phyloP scores from a whole-genome alignment of 345 rosid genomes.

The Aurinia saxatilis region DNA sequence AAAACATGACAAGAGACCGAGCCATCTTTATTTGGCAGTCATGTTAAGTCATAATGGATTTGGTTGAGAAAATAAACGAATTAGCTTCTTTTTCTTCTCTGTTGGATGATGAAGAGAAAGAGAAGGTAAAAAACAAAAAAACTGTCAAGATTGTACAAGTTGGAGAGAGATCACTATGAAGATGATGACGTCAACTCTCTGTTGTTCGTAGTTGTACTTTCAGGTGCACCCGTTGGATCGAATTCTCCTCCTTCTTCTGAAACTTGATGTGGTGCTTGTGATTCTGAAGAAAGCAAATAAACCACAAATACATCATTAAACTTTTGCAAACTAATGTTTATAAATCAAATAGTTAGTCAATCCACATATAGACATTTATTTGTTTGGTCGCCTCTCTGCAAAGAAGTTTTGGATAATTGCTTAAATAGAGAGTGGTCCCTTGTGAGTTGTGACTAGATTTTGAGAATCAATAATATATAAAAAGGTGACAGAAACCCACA shows the following conservation, averaged over 20 bases:
- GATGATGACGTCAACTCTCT: conserved; percentile 17
- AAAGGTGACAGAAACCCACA: conserved; percentile 29
- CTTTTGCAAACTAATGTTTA: neutral
- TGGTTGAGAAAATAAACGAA: conserved; percentile 25
- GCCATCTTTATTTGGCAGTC: conserved; percentile 27
- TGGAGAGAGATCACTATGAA: conserved; percentile 14
- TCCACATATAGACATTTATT: conserved; percentile 7
- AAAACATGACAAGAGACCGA: conserved; percentile 10
- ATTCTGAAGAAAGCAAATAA: conserved; percentile 13
- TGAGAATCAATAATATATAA: conserved; percentile 15
- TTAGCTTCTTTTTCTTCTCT: conserved; percentile 11
- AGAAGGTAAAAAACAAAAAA: conserved; percentile 6
- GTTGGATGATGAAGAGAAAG: conserved; percentile 15
- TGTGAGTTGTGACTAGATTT: conserved; percentile 26
- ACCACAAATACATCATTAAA: neutral
- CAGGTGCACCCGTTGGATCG: conserved; percentile 22
- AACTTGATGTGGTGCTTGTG: conserved; percentile 20
- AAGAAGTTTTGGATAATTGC: conserved; percentile 15
- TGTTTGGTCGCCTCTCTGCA: conserved; percentile 12
- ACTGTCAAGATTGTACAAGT: conserved; percentile 26
- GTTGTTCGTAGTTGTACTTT: conserved; percentile 14
- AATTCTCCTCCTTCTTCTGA: conserved; percentile 13
- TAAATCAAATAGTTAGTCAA: neutral
- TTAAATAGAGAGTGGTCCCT: conserved; percentile 26
- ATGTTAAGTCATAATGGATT: conserved; percentile 16